A percentile compares a stretch with the other conserved stretches of the same genome.
Evolutionary conservation across 2,329 filamentous ascomycete species (phyloP).

Genomic region (Mycosphaerelloides madeirae): DNA sequence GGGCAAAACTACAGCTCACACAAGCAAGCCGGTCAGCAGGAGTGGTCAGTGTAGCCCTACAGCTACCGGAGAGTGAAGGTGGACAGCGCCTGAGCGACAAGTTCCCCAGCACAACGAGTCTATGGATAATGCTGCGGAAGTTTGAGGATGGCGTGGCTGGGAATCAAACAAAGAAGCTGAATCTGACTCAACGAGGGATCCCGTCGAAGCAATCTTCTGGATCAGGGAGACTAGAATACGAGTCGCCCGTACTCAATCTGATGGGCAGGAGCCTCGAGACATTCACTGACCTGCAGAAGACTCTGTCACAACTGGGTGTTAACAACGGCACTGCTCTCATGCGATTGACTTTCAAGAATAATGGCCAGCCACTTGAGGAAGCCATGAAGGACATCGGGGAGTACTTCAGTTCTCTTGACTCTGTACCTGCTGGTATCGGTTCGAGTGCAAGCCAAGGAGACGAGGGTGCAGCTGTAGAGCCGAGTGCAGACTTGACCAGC

Average conservation of each 20-base stretch:
- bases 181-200: slow-evolving; percentile 79
- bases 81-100: slow-evolving; percentile 69
- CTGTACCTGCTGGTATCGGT: slow-evolving; percentile 21
- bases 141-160: slow-evolving; percentile 75
- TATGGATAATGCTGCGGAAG: slow-evolving; percentile 86
- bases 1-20: slow-evolving; percentile 89
- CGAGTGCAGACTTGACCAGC: slow-evolving; percentile 16
- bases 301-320: slow-evolving; percentile 77
- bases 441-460: slow-evolving; percentile 14
- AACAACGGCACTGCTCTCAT: slow-evolving; percentile 78
- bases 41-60: slow-evolving; percentile 81
- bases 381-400: slow-evolving; percentile 76
- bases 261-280: slow-evolving; percentile 73
- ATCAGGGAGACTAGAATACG: slow-evolving; percentile 75
- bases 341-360: slow-evolving; percentile 69
- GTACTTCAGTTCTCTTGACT: slow-evolving; percentile 58
- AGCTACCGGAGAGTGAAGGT: slow-evolving; percentile 70
- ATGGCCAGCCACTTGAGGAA: slow-evolving; percentile 73
- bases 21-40: slow-evolving; percentile 79
- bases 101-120: slow-evolving; percentile 77
- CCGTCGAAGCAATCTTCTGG: slow-evolving; percentile 57
- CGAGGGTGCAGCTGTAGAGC: slow-evolving; percentile 26
- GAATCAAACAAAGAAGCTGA: slow-evolving; percentile 47
- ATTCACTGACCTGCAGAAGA: slow-evolving; percentile 82
- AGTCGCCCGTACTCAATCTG: slow-evolving; percentile 78